phyloP scores from a whole-genome alignment of 495 filamentous ascomycete genomes.

The Penicillium canescens region DNA sequence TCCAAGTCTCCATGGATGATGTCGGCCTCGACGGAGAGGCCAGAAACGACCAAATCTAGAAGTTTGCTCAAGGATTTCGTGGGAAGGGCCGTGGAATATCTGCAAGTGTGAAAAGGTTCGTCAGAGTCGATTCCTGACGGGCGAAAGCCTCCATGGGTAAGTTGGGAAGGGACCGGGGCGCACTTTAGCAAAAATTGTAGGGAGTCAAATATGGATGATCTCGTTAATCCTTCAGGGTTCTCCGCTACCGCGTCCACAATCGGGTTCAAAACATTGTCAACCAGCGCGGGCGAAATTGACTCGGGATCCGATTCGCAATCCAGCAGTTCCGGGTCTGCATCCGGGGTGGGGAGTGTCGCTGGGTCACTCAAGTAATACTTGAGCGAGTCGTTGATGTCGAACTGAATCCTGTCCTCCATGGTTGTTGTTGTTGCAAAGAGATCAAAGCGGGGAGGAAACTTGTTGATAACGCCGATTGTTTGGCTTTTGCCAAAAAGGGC shows the following conservation, averaged over 20 bases:
- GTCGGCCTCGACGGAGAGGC: slow-evolving; percentile 90
- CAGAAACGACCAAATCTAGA: slow-evolving; percentile 89
- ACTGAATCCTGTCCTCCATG: slow-evolving; percentile 78
- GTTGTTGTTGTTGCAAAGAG: slow-evolving; percentile 29
- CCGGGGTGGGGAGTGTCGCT: slow-evolving; percentile 74
- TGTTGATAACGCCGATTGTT: slow-evolving; percentile 29
- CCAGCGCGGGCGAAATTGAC: slow-evolving; percentile 68
- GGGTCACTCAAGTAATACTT: slow-evolving; percentile 96
- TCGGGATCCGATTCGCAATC: slow-evolving; percentile 94
- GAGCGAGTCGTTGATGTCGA: slow-evolving; percentile 94
- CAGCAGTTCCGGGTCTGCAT: slow-evolving; percentile 79
- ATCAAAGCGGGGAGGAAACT: slow-evolving; percentile 16
- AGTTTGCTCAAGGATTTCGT: slow-evolving; percentile 84
- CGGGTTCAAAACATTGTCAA: slow-evolving; percentile 85
- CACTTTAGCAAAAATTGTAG: slow-evolving; percentile 97
- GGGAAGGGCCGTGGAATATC: slow-evolving; percentile 80
- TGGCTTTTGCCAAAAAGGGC: slow-evolving; percentile 27
- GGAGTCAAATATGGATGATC: slow-evolving; percentile 80
- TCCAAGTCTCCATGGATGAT: slow-evolving; percentile 83
- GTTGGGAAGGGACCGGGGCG: slow-evolving; percentile 62
- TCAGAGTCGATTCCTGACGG: slow-evolving; percentile 54
- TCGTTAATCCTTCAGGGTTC: slow-evolving; percentile 82
- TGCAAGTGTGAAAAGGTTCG: slow-evolving; percentile 62
- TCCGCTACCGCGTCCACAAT: slow-evolving; percentile 93
- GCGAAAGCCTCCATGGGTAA: slow-evolving; percentile 37